Evolutionary conservation across 495 filamentous ascomycete genomes (phyloP).

Genomic region (Podospora comata): DNA sequence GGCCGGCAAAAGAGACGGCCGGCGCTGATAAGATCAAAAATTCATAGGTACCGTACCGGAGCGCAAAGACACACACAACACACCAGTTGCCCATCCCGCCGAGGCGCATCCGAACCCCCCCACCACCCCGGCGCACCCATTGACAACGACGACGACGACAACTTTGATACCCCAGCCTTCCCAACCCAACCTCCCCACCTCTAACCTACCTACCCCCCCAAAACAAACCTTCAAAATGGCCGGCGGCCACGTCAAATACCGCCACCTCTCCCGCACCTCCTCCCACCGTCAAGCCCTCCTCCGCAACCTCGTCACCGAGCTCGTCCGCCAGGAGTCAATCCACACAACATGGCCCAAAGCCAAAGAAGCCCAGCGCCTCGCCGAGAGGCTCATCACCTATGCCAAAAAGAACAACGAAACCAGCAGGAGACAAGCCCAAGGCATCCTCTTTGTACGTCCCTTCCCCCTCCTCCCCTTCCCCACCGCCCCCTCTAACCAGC

Average conservation of each 20-base stretch:
- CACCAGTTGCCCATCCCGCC: background rate
- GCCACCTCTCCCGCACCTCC: conserved; percentile 77
- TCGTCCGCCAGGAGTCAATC: conserved; percentile 89
- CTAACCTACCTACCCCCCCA: background rate
- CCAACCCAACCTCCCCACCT: background rate
- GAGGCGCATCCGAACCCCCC: background rate
- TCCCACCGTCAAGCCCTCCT: conserved; percentile 89
- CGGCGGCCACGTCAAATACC: conserved; percentile 78
- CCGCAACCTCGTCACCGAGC: conserved; percentile 93
- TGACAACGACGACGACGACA: background rate
- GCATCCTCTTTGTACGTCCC: conserved; percentile 75
- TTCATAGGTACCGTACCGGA: background rate
- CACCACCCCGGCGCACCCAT: background rate
- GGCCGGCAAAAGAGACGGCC: background rate
- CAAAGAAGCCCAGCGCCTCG: conserved; percentile 90
- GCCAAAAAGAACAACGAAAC: conserved; percentile 87
- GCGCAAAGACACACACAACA: background rate
- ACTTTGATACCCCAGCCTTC: conserved; percentile 1
- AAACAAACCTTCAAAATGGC: conserved; percentile 58
- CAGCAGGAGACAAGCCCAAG: conserved; percentile 60
- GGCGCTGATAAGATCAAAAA: conserved; percentile 9
- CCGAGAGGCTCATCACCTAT: conserved; percentile 89
- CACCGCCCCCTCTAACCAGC: background rate
- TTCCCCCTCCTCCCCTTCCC: background rate
- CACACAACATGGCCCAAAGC: conserved; percentile 93